Evolutionary conservation across 371 early-diverging fungal species (phyloP), one percentile per base, ranked within the genome.

Genomic region (Mortierella sp.): DNA sequence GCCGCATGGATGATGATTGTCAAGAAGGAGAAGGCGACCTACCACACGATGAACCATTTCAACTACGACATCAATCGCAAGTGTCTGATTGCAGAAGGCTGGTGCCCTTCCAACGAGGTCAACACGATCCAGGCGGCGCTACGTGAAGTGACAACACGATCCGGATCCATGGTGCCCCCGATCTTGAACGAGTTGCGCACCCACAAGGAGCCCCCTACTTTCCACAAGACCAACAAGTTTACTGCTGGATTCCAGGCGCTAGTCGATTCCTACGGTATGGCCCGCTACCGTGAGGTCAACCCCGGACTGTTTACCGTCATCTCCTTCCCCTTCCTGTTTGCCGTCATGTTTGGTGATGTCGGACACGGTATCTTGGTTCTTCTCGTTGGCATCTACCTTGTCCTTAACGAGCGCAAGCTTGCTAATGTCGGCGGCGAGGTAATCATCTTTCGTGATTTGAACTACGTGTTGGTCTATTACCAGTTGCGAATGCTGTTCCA

Each of bases 341-440:
- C 99, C 48, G 94, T 99, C 72, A 99, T 99, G 99, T 99, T 99
- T 93, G 99, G 99, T 73, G 99, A 99, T 89, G 91, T 99, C 55
- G 99, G 99, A 39, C 99, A 99, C 82, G 99, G 99, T 22, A 81
- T 97, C 68, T 76, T 99, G 64, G 91, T 99, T 87, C 85, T 97
- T 10, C 79, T 95, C 29, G 84, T 91, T 70, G 97, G 94, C 6
- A 85, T 93, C 2, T 96, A 94, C 79, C 86, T 99, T 71, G 92
- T 94, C 64, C n/a, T 92, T 26, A 92, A 94, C 77, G 99, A 99
- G 89, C 91, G 93, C 85, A 89, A 91, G 79, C 86, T 98, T 69
- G 87, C 88, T 70, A 90, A 90, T 79, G 89, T 90, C 45, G 91
- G 93, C 77, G 89, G 87, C 65, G 95, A 91, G 76, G 97, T 97